A percentile compares a stretch with the other conserved stretches of the same genome.
phyloP scores from a whole-genome alignment of 2,329 filamentous ascomycete species.

The Colletotrichum caudatum region DNA sequence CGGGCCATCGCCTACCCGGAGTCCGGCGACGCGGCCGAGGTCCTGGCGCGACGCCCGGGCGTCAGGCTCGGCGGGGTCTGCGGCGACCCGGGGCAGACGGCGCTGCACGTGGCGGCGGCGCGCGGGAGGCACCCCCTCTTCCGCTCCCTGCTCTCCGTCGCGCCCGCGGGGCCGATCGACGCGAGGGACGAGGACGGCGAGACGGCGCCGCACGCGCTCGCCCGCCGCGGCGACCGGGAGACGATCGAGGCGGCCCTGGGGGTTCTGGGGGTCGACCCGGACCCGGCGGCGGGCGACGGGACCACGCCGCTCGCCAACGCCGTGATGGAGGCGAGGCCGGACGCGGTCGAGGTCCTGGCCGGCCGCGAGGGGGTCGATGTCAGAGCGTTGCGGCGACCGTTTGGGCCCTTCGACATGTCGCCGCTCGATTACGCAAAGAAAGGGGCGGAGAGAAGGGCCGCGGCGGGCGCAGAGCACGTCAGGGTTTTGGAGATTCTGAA shows the following conservation, averaged over 20 bases:
- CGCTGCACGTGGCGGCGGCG: constrained; percentile 2
- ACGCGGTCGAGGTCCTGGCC: background rate
- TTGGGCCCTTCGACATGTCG: background rate
- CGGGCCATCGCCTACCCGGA: background rate
- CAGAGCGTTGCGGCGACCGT: background rate
- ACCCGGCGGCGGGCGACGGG: background rate
- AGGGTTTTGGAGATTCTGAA: background rate
- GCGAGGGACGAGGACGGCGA: background rate
- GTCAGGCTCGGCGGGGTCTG: background rate
- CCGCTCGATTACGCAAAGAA: background rate
- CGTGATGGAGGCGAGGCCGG: constrained; percentile 1
- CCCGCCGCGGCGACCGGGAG: constrained; percentile 6
- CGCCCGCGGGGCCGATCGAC: background rate
- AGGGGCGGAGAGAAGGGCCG: background rate
- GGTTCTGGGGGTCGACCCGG: background rate
- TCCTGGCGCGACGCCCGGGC: background rate
- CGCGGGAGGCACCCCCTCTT: background rate
- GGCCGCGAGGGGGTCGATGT: background rate
- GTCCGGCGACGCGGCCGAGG: background rate
- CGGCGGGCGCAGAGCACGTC: background rate
- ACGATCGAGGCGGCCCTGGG: background rate
- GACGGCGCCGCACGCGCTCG: constrained; percentile 7
- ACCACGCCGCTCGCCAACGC: constrained; percentile 1
- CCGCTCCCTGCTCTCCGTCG: background rate
- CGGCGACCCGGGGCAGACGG: background rate